A percentile compares a stretch with the other conserved stretches of the same genome.
Evolutionary conservation across 768 basidiomycete species (phyloP).

Genomic region (Strobilomyces echinocephalus): DNA sequence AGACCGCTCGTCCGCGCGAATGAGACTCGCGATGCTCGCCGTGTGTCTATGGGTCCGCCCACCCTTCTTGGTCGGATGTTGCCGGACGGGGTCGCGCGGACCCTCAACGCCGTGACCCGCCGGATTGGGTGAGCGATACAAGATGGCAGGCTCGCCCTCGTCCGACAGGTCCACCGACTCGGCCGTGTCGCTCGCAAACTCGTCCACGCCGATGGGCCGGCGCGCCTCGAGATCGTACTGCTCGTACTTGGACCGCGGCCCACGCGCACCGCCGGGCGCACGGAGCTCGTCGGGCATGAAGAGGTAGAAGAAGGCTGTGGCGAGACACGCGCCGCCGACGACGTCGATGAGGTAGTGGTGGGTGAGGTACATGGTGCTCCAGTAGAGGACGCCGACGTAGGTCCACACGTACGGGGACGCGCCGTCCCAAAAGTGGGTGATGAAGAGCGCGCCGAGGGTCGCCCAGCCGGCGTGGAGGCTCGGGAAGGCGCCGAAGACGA

Average conservation of each 20-base stretch:
- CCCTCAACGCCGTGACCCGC: slow-evolving; percentile 13
- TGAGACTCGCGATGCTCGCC: slow-evolving; percentile 79
- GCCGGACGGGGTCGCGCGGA: background rate
- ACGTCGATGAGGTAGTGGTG: slow-evolving; percentile 99
- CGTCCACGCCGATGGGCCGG: slow-evolving; percentile 29
- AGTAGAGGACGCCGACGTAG: slow-evolving; percentile 85
- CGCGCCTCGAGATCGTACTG: slow-evolving; percentile 67
- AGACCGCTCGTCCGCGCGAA: slow-evolving; percentile 67
- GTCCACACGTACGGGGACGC: slow-evolving; percentile 65
- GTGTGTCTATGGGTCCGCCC: slow-evolving; percentile 65
- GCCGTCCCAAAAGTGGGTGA: slow-evolving; percentile 91
- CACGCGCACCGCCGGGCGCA: slow-evolving; percentile 39
- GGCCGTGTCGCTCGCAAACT: slow-evolving; percentile 33
- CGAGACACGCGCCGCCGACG: slow-evolving; percentile 87
- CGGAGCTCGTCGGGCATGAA: slow-evolving; percentile 80
- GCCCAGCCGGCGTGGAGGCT: slow-evolving; percentile 87
- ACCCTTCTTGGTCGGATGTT: slow-evolving; percentile 13
- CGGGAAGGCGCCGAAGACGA: slow-evolving; percentile 97
- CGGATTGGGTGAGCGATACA: slow-evolving; percentile 62
- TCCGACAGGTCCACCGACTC: slow-evolving; percentile 35
- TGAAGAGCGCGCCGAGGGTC: slow-evolving; percentile 88
- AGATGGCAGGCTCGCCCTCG: slow-evolving; percentile 34
- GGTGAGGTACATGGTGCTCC: slow-evolving; percentile 98
- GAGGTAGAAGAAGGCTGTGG: slow-evolving; percentile 81
- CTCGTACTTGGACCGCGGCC: slow-evolving; percentile 58